phyloP scores from a whole-genome alignment of 2,329 filamentous ascomycete genomes.

The Xylaria sp. region DNA sequence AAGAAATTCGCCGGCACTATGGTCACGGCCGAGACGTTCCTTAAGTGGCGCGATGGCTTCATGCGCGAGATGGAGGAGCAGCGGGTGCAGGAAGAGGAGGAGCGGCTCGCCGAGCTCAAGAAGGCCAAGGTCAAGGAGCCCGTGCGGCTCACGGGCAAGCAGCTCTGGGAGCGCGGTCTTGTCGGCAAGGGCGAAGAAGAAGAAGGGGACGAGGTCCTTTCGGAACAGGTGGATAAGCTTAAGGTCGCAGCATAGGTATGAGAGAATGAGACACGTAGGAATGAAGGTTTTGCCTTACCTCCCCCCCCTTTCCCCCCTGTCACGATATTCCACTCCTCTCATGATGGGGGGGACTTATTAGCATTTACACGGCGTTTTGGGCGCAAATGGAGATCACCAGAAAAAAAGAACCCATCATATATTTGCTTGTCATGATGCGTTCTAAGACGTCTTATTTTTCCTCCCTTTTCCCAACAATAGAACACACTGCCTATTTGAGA shows the following conservation, averaged over 20 bases:
- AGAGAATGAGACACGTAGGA: neutral
- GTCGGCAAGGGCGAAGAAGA: conserved; percentile 62
- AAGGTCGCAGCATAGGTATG: conserved; percentile 55
- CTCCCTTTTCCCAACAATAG: conserved; percentile 4
- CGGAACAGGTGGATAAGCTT: conserved; percentile 63
- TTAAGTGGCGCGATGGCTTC: conserved; percentile 77
- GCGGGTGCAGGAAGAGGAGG: conserved; percentile 63
- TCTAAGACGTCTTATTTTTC: conserved; percentile 13
- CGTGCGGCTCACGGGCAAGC: conserved; percentile 64
- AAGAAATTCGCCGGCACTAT: conserved; percentile 88
- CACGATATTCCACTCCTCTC: neutral
- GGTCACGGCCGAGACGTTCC: conserved; percentile 81
- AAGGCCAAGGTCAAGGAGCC: conserved; percentile 72
- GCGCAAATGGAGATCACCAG: conserved; percentile 15
- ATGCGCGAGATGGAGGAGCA: conserved; percentile 73
- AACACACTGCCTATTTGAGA: conserved; percentile 21
- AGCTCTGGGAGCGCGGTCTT: conserved; percentile 73
- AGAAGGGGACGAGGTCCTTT: conserved; percentile 54
- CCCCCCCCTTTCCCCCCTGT: neutral
- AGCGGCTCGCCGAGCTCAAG: conserved; percentile 76
- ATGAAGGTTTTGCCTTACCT: neutral
- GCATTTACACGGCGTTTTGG: conserved; percentile 27
- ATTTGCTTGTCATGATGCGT: conserved; percentile 4
- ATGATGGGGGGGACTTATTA: conserved; percentile 3
- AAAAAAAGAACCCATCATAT: conserved; percentile 12